Conservation (phyloP, 768 basidiomycete species). For the Pleurotus cornucopiae region DNA sequence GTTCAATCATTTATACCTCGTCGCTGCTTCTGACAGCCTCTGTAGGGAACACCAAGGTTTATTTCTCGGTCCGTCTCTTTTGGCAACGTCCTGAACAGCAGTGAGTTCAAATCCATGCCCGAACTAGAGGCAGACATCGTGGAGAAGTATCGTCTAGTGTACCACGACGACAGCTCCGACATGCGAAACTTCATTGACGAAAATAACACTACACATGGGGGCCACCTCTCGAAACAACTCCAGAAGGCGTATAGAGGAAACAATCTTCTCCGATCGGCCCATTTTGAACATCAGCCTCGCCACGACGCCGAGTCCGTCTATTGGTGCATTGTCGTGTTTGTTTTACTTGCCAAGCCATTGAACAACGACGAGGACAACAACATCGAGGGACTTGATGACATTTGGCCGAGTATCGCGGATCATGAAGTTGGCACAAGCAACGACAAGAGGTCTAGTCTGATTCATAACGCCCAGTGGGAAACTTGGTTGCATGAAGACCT, state of each 20-base stretch:
- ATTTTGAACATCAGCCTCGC: slow-evolving; percentile 1
- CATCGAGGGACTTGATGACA: neutral
- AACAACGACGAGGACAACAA: neutral
- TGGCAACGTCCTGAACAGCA: neutral
- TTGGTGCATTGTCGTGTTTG: slow-evolving; percentile 2
- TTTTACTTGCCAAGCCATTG: neutral
- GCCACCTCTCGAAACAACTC: neutral
- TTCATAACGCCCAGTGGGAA: neutral
- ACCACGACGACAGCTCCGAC: too few species aligned
- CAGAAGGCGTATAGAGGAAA: neutral
- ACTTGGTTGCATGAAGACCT: neutral
- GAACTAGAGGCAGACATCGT: neutral
- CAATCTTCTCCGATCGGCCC: neutral
- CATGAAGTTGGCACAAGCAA: slow-evolving; percentile 1
- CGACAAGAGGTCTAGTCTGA: neutral
- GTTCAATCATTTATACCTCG: too few species aligned
- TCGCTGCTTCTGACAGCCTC: neutral
- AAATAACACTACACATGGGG: neutral
- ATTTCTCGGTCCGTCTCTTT: neutral
- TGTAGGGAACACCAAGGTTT: neutral
- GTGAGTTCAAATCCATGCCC: neutral
- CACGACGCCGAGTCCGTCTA: slow-evolving; percentile 8
- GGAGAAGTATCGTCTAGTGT: too few species aligned
- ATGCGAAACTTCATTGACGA: neutral
- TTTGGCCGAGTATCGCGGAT: slow-evolving; percentile 7